phyloP scores from a whole-genome alignment of 306 rosid genomes.

The Lablab purpureus region DNA sequence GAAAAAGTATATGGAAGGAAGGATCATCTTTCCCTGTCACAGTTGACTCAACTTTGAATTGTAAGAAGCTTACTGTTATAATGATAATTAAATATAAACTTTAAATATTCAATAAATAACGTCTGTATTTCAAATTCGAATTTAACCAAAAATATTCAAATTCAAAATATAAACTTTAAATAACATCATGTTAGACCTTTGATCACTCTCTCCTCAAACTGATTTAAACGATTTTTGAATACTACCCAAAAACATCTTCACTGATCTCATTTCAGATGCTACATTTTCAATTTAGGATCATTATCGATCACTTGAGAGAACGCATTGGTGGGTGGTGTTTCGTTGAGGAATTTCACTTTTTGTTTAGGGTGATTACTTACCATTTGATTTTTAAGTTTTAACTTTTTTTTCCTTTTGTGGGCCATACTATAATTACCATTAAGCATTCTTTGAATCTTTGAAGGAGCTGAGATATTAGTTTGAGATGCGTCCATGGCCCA shows the following conservation, averaged over 20 bases:
- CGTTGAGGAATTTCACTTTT: background rate
- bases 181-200: background rate
- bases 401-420: too few relatives aligned
- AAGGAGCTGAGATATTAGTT: background rate
- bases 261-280: slow-evolving; percentile 3
- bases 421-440: background rate
- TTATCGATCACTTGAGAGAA: slow-evolving; percentile 1
- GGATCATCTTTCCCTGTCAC: background rate
- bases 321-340: slow-evolving; percentile 10
- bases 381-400: slow-evolving; percentile 13
- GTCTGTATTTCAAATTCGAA: background rate
- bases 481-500: background rate
- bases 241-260: background rate
- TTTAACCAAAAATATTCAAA: background rate
- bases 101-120: background rate
- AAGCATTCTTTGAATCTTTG: background rate
- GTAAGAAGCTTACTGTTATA: background rate
- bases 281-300: slow-evolving; percentile 7
- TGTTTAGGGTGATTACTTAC: background rate
- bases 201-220: slow-evolving; percentile 1
- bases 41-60: background rate
- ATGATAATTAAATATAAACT: background rate
- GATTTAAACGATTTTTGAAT: slow-evolving; percentile 5
- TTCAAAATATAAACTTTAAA: background rate
- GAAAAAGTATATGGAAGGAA: background rate